A percentile compares a stretch with the other conserved stretches of the same genome.
Evolutionary conservation across 1,139 yeast species (phyloP).

Genomic region (Martiniozyma asiatica): DNA sequence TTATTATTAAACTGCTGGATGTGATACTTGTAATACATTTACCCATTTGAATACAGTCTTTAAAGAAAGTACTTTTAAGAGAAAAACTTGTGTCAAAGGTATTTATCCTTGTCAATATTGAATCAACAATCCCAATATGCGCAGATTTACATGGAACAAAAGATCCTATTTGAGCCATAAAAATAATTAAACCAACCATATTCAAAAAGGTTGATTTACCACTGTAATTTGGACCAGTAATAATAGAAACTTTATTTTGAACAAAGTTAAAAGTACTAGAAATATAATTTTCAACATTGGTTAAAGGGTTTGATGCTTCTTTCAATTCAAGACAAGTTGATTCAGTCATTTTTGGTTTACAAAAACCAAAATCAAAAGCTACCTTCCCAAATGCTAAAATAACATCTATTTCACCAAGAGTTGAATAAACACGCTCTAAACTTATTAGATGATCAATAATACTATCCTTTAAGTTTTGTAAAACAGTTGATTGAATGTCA

Average conservation of each 20-base stretch:
- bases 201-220: conserved; percentile 37
- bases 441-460: conserved; percentile 12
- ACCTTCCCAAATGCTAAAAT: conserved; percentile 27
- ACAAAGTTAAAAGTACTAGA: conserved; percentile 15
- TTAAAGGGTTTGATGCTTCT: conserved; percentile 28
- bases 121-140: conserved; percentile 32
- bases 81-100: conserved; percentile 32
- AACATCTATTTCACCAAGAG: conserved; percentile 29
- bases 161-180: conserved; percentile 36
- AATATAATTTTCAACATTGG: conserved; percentile 24
- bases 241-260: conserved; percentile 27
- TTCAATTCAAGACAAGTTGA: conserved; percentile 17
- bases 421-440: conserved; percentile 15
- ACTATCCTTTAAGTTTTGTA: conserved; percentile 27
- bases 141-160: conserved; percentile 35
- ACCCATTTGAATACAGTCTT: conserved; percentile 34
- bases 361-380: conserved; percentile 23
- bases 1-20: conserved; percentile 26
- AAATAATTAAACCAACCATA: conserved; percentile 32
- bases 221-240: conserved; percentile 42
- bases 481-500: conserved; percentile 31
- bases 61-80: conserved; percentile 33
- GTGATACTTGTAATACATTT: conserved; percentile 18
- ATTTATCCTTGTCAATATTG: conserved; percentile 19
- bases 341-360: conserved; percentile 27